A percentile compares a stretch with the other conserved stretches of the same genome.
These are phyloP conservation scores for Piromyces sp. DNA, from an alignment of 192 early-diverging fungal genomes.

Conservation along the genomic window DNA sequence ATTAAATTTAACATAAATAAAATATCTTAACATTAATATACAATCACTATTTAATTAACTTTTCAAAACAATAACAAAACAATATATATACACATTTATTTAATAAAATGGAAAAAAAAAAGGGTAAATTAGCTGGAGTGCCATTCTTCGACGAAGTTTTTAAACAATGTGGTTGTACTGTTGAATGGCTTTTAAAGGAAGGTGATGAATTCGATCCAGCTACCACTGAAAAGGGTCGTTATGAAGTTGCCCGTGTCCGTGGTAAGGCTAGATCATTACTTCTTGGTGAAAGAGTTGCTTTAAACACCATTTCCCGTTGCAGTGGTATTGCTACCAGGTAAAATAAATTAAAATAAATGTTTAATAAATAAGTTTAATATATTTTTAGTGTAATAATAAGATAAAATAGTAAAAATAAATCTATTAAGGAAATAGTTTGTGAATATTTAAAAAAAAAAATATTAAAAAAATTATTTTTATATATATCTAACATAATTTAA, in stretches of 20 bases:
- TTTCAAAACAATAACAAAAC: no score
- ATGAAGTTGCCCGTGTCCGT: constrained; percentile 56
- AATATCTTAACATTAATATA: no score
- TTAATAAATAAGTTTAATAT: no score
- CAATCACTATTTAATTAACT: no score
- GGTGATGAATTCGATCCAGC: constrained; percentile 64
- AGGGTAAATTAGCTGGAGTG: constrained; percentile 77
- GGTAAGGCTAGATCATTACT: constrained; percentile 70
- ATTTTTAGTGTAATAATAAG: no score
- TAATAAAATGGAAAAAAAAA: neutral
- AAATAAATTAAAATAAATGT: no score
- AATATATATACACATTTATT: no score
- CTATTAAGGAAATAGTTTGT: no score
- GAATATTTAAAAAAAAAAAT: neutral
- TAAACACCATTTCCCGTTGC: constrained; percentile 86
- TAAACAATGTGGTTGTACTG: constrained; percentile 70
- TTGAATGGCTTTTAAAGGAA: constrained; percentile 71
- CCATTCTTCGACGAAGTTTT: constrained; percentile 96
- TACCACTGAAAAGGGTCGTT: constrained; percentile 13
- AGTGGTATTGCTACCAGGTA: constrained; percentile 80
- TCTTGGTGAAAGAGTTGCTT: constrained; percentile 80
- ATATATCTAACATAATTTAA: no score
- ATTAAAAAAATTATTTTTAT: no score
- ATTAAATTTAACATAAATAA: no score
- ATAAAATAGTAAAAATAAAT: no score